Base-by-base conservation (phyloP, 495 filamentous ascomycete genomes). In the Penicillium steckii region DNA sequence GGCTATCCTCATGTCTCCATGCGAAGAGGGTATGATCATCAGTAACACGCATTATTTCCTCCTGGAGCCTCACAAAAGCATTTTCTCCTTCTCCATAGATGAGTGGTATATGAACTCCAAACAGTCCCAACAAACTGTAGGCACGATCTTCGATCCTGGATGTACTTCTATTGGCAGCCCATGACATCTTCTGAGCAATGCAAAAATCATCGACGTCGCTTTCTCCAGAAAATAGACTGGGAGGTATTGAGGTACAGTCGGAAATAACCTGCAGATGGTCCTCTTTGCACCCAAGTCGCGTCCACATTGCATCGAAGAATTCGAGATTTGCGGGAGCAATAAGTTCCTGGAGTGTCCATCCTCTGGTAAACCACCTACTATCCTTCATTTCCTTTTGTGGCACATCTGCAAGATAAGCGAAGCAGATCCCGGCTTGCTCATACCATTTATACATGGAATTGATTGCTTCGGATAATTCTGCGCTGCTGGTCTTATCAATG, bases 401-500 rank as follows among this genome's bases (percentile, higher is more conserved):
- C 2, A 47, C 59, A 45, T 73, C 69, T 17, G 48, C 52, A 23
- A 72, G 60, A 48, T 68, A 70, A 15, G 56, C 66, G 15, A 67
- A 75, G 53, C 71, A 74, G 2, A 62, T 8, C 0, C 1, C 18
- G 7, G 70, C 48, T 1, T 65, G 35, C 32, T 55, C 26, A 44
- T 76, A 76, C 64, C 63, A 74, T 13, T 40, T 44, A 32, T 62
- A 74, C 70, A 74, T 75, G 21, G 69, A 71, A 48, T 71, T 75
- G 60, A 76, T 75, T 1, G 69, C 58, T 35, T 69, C 63, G 8
- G 45, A 43, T 1, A 71, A 46, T 17, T 75, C 70, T 0, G 55
- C 52, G 15, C 52, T 51, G 42, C 58, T 68, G 12, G 58, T 56
- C 41, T 73, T 71, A 52, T 74, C 64, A 21, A 61, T 61, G 24